Conservation (phyloP, 169 alveolate species). For the Eimeria mitis region DNA sequence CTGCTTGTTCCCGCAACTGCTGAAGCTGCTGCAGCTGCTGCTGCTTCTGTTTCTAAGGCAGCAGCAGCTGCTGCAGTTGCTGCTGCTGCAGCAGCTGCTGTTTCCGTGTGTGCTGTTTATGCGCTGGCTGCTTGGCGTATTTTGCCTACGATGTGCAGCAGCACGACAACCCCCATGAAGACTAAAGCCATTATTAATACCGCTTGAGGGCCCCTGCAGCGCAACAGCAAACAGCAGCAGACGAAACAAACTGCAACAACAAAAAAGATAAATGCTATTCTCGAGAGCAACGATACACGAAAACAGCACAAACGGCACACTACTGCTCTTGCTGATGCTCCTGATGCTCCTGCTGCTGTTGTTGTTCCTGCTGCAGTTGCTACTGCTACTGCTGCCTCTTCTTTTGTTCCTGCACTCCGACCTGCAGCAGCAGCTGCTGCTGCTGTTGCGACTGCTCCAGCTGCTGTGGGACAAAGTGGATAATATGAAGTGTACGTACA, state of each 20-base stretch:
- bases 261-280: background rate
- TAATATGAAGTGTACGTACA: conserved; percentile 43
- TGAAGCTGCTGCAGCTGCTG: too few relatives aligned
- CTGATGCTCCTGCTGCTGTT: too few relatives aligned
- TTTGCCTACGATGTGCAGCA: conserved; percentile 81
- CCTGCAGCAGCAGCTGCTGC: too few relatives aligned
- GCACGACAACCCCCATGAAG: conserved; percentile 77
- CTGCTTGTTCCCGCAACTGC: too few relatives aligned
- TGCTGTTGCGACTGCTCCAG: too few relatives aligned
- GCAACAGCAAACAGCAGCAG: background rate
- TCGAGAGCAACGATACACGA: background rate
- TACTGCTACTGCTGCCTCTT: background rate
- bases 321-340: too few relatives aligned
- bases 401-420: too few relatives aligned
- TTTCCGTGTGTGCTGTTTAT: background rate
- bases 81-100: background rate
- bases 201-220: conserved; percentile 77
- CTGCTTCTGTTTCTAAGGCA: too few relatives aligned
- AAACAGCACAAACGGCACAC: background rate
- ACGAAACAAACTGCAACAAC: background rate
- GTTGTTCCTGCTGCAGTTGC: background rate
- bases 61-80: too few relatives aligned
- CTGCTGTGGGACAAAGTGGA: too few relatives aligned
- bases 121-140: conserved; percentile 66
- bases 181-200: conserved; percentile 75